phyloP scores from a whole-genome alignment of 148 eudicot genomes.

The Rhododendron williamsianum region DNA sequence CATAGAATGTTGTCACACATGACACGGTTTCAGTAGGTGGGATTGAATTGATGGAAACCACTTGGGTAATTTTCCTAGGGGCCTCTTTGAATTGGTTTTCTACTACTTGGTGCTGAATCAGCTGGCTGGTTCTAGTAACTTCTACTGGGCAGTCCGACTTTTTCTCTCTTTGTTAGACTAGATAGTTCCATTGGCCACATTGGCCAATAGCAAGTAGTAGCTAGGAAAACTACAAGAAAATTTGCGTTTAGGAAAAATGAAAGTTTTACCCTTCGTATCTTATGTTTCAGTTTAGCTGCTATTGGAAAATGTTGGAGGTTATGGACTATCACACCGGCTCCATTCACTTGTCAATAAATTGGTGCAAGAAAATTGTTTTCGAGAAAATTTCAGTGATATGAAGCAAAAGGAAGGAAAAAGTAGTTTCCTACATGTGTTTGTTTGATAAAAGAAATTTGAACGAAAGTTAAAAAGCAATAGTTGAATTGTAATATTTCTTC shows the following conservation, averaged over 20 bases:
- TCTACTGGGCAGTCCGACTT: background rate
- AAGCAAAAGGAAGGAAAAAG: background rate
- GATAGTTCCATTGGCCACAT: no score
- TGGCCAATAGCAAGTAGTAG: no score
- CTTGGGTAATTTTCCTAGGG: background rate
- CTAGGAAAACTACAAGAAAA: no score
- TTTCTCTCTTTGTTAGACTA: background rate
- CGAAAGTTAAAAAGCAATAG: background rate
- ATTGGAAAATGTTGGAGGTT: background rate
- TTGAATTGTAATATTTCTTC: no score
- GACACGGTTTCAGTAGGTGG: background rate
- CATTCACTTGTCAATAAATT: background rate
- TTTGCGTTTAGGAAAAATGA: background rate
- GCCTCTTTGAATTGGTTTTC: background rate
- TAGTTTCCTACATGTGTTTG: background rate
- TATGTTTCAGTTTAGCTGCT: background rate
- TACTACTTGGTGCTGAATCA: background rate
- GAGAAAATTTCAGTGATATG: no score
- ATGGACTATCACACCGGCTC: background rate
- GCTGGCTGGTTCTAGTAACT: background rate
- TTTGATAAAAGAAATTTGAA: no score
- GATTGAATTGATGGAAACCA: background rate
- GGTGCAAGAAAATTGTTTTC: no score
- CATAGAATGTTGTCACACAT: background rate
- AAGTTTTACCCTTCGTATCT: background rate